phyloP scores from a whole-genome alignment of 495 filamentous ascomycete species.

The Podospora pseudoanserina region DNA sequence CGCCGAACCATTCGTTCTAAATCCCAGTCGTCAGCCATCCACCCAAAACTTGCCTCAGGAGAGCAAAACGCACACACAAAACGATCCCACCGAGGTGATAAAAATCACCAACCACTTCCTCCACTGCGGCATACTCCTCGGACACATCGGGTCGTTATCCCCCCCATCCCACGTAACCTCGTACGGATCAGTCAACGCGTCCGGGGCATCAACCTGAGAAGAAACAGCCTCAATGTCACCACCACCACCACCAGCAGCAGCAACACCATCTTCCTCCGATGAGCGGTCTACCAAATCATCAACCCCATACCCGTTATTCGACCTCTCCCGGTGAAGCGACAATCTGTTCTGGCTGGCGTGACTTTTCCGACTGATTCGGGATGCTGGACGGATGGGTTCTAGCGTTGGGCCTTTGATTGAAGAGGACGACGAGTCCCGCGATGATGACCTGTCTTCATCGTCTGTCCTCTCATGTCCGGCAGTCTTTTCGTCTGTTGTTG shows the following conservation, averaged over 20 bases:
- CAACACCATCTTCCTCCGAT: constrained; percentile 8
- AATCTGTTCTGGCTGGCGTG: constrained; percentile 1
- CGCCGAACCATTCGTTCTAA: constrained; percentile 80
- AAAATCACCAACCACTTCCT: constrained; percentile 75
- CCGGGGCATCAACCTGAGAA: not conserved
- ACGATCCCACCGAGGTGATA: constrained; percentile 65
- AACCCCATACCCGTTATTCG: constrained; percentile 60
- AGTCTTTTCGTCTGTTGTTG: not conserved
- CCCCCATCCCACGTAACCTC: constrained; percentile 68
- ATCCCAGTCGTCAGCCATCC: not conserved
- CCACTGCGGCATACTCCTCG: constrained; percentile 61
- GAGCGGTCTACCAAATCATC: constrained; percentile 43
- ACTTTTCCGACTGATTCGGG: constrained; percentile 9
- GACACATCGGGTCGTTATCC: constrained; percentile 69
- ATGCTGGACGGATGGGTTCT: constrained; percentile 3
- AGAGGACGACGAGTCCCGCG: not conserved
- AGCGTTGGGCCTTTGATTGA: not conserved
- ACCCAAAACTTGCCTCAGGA: too few species aligned
- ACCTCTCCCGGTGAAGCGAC: constrained; percentile 41
- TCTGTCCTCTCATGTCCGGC: not conserved
- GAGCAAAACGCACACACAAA: constrained; percentile 71
- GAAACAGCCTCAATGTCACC: constrained; percentile 7
- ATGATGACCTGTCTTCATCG: not conserved
- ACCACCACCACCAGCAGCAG: too few species aligned
- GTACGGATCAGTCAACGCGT: constrained; percentile 47